Conservation (phyloP, 2,329 filamentous ascomycete species). For the Fusarium xylarioides region DNA sequence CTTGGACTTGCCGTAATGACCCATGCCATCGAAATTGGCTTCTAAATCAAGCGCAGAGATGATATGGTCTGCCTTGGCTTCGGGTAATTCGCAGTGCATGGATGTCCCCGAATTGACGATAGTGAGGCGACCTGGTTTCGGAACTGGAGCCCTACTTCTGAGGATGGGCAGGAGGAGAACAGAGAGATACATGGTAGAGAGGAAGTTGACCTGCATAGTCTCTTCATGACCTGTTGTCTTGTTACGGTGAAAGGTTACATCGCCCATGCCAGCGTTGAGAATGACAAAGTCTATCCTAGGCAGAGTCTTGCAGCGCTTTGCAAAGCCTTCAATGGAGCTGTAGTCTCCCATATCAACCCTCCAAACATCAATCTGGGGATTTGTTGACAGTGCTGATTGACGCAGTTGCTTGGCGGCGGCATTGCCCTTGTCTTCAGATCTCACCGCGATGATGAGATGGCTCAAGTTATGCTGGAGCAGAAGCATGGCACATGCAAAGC, state of each 20-base stretch:
- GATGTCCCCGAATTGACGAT: background rate
- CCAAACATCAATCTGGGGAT: background rate
- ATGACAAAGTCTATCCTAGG: background rate
- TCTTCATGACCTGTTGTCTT: background rate
- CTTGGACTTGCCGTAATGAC: background rate
- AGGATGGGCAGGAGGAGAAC: background rate
- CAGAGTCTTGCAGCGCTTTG: background rate
- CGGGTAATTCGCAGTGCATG: background rate
- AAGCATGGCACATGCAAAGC: background rate
- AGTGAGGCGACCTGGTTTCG: background rate
- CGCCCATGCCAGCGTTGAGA: conserved; percentile 4
- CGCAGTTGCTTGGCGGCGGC: background rate
- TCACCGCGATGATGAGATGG: background rate
- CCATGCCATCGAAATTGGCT: background rate
- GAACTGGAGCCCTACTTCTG: background rate
- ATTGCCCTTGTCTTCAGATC: background rate
- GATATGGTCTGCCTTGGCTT: background rate
- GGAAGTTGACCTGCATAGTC: conserved; percentile 3
- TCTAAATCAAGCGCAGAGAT: background rate
- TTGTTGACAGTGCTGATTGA: rapidly evolving
- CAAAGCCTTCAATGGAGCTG: background rate
- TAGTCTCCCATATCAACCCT: background rate
- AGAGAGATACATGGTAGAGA: background rate
- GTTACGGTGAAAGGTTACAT: background rate
- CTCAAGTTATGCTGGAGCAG: background rate